Evolutionary conservation across 306 rosid genomes (phyloP).

Genomic region (Quercus engelmannii): DNA sequence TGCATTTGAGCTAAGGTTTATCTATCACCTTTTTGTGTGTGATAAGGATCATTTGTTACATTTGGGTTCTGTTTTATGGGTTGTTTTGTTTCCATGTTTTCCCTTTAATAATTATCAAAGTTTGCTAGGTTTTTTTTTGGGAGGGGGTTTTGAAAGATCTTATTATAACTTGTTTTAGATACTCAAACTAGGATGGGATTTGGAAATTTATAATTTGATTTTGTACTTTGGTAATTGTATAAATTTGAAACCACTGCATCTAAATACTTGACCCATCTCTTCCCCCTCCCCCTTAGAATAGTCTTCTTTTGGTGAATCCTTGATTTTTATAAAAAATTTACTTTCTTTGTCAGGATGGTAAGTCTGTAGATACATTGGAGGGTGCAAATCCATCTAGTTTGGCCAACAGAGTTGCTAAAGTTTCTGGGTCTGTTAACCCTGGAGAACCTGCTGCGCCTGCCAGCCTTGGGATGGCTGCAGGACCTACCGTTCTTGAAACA

Average conservation of each 20-base stretch:
- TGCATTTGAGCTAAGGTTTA: too few species aligned
- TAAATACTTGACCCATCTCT: constrained; percentile 4
- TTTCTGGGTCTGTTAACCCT: constrained; percentile 64
- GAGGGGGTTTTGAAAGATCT: neutral
- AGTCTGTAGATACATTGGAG: constrained; percentile 77
- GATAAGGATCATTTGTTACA: neutral
- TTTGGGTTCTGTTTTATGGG: neutral
- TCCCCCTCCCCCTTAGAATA: neutral
- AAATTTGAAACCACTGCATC: neutral
- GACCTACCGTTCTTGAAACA: constrained; percentile 63
- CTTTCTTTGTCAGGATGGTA: constrained; percentile 64
- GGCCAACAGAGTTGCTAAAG: constrained; percentile 87
- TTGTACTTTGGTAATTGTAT: neutral
- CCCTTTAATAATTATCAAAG: neutral
- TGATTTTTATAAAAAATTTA: neutral
- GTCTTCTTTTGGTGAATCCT: neutral
- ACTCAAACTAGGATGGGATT: neutral
- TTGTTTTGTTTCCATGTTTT: neutral
- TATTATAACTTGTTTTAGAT: neutral
- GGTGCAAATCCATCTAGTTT: constrained; percentile 99
- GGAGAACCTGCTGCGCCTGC: constrained; percentile 91
- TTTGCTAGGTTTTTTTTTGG: neutral
- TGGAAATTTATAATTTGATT: neutral
- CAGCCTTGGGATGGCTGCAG: constrained; percentile 92
- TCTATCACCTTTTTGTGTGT: neutral